Base-by-base conservation (phyloP, 148 eudicot species). In the Rhododendron kiyosumense region DNA sequence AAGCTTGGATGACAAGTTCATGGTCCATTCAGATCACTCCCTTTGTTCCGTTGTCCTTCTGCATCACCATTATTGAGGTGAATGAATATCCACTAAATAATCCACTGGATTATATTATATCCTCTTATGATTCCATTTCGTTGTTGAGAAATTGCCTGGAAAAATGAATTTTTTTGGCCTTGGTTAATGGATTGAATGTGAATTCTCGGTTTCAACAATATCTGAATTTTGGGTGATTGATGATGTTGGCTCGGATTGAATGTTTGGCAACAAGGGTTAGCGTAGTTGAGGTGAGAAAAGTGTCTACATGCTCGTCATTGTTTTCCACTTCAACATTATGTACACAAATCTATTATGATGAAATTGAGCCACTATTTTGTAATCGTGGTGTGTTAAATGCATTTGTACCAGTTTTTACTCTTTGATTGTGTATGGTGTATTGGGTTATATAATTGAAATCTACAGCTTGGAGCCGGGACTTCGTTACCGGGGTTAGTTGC, bases 401-500 rank as follows among this genome's bases (percentile, higher is more conserved):
- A 5, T 38, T 38, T 38, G 36, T 5, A 38, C 43, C 43, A 38
- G 0, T 38, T 38, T 38, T 38, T 38, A 38, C 43, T 5, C 0
- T 38, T 38, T 38, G 6, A 38, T 38, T 38, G 43, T 5, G 43
- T 5, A 38, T 38, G 43, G 43, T 38, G 5, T 38, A 38, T 38
- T 38, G 43, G 41, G 41, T 38, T 38, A 38, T 38, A 5, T 38
- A 38, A 38, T 38, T 38, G 43, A 38, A 38, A 38, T 38, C 43
- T 38, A 38, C 6, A 38, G 43, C 43, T 38, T 38, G 43, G 43
- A 38, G 43, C 43, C 43, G 43, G 43, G 43, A 38, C 43, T 38
- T 38, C 6, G 12, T 90, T 97, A 89, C 99, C 99, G 67, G 98
- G 99, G 28, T 86, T 95, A 84, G 98, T 95, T 84, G 99, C 98